These are phyloP conservation scores for Saccharata proteae DNA, from an alignment of 2,329 filamentous ascomycete genomes.

Conservation along the genomic window DNA sequence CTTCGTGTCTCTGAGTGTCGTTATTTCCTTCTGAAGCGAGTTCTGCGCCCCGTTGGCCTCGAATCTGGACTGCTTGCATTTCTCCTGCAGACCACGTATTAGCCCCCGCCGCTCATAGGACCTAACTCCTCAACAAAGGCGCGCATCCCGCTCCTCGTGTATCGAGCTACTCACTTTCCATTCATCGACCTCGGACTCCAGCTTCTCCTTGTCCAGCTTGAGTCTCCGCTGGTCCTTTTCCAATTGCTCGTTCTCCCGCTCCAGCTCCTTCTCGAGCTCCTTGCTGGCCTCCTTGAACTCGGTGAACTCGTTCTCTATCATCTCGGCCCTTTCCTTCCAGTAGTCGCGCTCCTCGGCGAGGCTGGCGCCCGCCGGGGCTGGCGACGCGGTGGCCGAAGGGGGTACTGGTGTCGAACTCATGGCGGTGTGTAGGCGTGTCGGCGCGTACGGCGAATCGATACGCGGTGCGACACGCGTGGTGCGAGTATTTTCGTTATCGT, in stretches of 20 bases:
- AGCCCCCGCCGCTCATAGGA: too few relatives aligned
- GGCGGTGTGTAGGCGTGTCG: conserved; percentile 13
- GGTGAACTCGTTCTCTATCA: conserved; percentile 77
- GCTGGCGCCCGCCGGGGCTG: conserved; percentile 1
- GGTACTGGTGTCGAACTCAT: conserved; percentile 19
- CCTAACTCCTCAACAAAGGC: conserved; percentile 1
- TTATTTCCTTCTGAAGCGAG: conserved; percentile 88
- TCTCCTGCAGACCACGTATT: conserved; percentile 47
- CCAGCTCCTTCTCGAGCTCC: conserved; percentile 85
- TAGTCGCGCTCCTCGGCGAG: conserved; percentile 70
- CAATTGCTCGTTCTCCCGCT: conserved; percentile 89
- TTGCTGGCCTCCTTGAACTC: conserved; percentile 92
- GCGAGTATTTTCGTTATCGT: conserved; percentile 3
- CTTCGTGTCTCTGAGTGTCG: conserved; percentile 72
- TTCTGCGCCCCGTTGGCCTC: conserved; percentile 80
- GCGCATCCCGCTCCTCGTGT: conserved; percentile 1
- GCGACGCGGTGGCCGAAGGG: conserved; percentile 16
- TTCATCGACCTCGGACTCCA: conserved; percentile 86
- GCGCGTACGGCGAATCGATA: too few relatives aligned
- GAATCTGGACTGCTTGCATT: conserved; percentile 88
- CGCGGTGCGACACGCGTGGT: too few relatives aligned
- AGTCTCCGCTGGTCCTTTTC: conserved; percentile 83
- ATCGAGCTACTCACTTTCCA: conserved; percentile 65
- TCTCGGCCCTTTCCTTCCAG: conserved; percentile 94
- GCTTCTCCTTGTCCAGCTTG: conserved; percentile 73